Conservation (phyloP, 2,329 filamentous ascomycete species). For the Monilinia aucupariae region DNA sequence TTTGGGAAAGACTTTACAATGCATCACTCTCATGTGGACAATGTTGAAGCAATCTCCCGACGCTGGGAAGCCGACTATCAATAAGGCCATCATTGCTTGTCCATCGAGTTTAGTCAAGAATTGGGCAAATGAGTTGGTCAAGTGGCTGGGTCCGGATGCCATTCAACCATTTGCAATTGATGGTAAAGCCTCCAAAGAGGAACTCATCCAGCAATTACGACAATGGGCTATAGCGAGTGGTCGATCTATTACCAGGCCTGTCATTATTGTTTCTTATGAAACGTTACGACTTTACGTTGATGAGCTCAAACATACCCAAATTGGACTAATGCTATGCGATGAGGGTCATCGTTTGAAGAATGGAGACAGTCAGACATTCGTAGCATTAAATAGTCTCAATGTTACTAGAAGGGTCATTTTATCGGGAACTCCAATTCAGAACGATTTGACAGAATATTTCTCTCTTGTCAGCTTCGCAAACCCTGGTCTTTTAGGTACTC, state of each 20-base stretch:
- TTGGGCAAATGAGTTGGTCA: conserved; percentile 94
- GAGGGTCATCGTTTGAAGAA: conserved; percentile 97
- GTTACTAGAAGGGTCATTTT: conserved; percentile 89
- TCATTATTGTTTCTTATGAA: conserved; percentile 97
- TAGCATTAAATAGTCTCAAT: conserved; percentile 81
- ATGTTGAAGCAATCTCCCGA: conserved; percentile 91
- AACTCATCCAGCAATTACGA: conserved; percentile 79
- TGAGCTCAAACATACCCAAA: conserved; percentile 81
- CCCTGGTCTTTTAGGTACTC: conserved; percentile 81
- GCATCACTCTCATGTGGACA: conserved; percentile 95
- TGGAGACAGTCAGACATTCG: conserved; percentile 92
- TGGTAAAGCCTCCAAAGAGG: conserved; percentile 91
- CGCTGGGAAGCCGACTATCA: conserved; percentile 87
- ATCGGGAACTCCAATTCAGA: conserved; percentile 95
- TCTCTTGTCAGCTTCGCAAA: conserved; percentile 95
- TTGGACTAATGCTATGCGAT: conserved; percentile 89
- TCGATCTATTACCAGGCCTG: conserved; percentile 60
- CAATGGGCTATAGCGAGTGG: conserved; percentile 93
- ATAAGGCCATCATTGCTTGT: conserved; percentile 95
- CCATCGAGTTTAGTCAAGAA: conserved; percentile 95
- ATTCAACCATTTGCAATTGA: conserved; percentile 93
- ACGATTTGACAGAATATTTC: conserved; percentile 97
- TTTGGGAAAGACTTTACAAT: conserved; percentile 93
- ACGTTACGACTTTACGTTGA: conserved; percentile 87
- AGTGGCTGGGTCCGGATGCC: conserved; percentile 92